Percentiles rank a stretch among this genome's conserved stretches.
These are phyloP conservation scores for Xylaria acuta DNA, from an alignment of 495 filamentous ascomycete species.

Conservation along the genomic window DNA sequence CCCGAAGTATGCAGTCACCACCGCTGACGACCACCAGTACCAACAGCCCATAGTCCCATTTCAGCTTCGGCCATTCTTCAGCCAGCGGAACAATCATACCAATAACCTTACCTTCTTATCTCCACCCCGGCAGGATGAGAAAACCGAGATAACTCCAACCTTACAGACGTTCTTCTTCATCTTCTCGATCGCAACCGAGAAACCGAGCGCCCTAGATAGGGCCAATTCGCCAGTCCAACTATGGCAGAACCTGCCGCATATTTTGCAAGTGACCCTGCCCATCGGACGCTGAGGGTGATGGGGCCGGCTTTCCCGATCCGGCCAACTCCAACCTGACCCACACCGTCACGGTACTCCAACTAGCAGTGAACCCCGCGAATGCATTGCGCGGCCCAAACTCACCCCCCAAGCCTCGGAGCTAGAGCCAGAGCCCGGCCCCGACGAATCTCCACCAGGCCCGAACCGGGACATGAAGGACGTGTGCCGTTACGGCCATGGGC, in stretches of 20 bases:
- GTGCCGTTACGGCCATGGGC: neutral
- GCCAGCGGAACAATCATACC: neutral
- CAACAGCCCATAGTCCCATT: neutral
- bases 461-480: neutral
- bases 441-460: neutral
- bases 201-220: neutral
- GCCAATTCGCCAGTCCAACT: neutral
- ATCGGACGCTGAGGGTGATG: neutral
- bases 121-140: neutral
- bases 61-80: neutral
- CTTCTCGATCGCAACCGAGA: neutral
- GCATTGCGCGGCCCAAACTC: neutral
- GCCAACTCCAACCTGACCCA: neutral
- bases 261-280: neutral
- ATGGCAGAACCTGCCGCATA: neutral
- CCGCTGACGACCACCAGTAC: neutral
- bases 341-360: no score
- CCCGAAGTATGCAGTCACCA: neutral
- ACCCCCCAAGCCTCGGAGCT: no score
- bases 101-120: neutral
- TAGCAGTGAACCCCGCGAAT: no score
- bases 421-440: neutral
- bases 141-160: neutral
- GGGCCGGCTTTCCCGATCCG: neutral
- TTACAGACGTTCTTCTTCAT: neutral